These are phyloP conservation scores for Talaromyces borbonicus DNA, from an alignment of 495 filamentous ascomycete genomes.

Conservation along the genomic window DNA sequence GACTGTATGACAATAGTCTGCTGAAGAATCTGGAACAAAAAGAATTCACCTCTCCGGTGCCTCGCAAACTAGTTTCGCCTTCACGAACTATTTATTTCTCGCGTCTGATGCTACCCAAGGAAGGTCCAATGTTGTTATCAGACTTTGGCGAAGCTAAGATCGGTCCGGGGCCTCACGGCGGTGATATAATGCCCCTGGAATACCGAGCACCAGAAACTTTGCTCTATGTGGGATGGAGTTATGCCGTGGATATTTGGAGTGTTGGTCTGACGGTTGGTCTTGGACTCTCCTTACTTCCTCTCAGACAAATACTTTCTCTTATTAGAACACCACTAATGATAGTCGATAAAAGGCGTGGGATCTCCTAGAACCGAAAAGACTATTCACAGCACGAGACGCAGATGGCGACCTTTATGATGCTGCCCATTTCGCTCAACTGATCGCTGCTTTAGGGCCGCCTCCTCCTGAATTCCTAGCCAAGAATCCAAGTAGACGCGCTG, in stretches of 20 bases:
- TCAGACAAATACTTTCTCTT: not conserved
- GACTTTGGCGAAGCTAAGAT: constrained; percentile 31
- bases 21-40: constrained; percentile 19
- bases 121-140: constrained; percentile 19
- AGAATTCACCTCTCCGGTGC: constrained; percentile 20
- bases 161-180: constrained; percentile 17
- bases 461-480: constrained; percentile 16
- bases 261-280: constrained; percentile 21
- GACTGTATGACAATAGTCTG: constrained; percentile 22
- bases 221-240: constrained; percentile 26
- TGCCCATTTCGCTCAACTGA: constrained; percentile 18
- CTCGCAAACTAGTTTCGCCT: constrained; percentile 24
- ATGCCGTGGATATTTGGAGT: constrained; percentile 34
- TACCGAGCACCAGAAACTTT: constrained; percentile 31
- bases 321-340: not conserved
- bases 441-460: constrained; percentile 17
- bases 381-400: constrained; percentile 15
- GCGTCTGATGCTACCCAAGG: constrained; percentile 18
- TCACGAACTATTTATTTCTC: constrained; percentile 25
- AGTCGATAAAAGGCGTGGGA: constrained; percentile 15
- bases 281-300: constrained; percentile 19
- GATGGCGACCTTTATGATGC: constrained; percentile 12
- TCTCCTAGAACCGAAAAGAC: constrained; percentile 15
- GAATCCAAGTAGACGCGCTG: constrained; percentile 16
- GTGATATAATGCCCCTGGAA: constrained; percentile 24